Evolutionary conservation across 495 filamentous ascomycete genomes (phyloP).

Genomic region (Trichocladium antarcticum): DNA sequence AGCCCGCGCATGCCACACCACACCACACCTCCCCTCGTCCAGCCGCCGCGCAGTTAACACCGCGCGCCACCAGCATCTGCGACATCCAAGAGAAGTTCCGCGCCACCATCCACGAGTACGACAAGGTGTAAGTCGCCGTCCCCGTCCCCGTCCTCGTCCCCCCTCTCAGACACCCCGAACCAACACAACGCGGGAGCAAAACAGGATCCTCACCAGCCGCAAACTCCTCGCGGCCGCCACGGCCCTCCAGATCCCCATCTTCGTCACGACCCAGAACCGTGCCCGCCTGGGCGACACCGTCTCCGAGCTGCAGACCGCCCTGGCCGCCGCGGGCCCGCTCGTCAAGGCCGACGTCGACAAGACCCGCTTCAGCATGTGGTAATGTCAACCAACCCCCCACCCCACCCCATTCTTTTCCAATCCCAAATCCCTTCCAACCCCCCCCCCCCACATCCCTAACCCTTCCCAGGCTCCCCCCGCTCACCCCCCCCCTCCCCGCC

Average conservation of each 20-base stretch:
- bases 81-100: conserved; percentile 95
- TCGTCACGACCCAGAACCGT: conserved; percentile 73
- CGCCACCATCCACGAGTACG: conserved; percentile 65
- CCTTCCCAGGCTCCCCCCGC: no score
- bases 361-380: conserved; percentile 80
- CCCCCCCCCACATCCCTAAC: no score
- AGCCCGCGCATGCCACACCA: conserved; percentile 9
- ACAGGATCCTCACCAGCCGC: conserved; percentile 41
- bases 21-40: background rate
- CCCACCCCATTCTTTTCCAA: conserved; percentile 39
- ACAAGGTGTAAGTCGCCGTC: conserved; percentile 51
- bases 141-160: background rate
- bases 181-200: background rate
- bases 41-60: conserved; percentile 1
- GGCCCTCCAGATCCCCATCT: conserved; percentile 64
- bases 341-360: conserved; percentile 61
- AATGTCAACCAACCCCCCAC: no score
- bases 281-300: conserved; percentile 67
- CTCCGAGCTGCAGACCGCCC: conserved; percentile 46
- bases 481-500: no score
- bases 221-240: conserved; percentile 45
- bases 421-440: no score
- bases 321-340: conserved; percentile 18
- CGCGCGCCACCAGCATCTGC: conserved; percentile 54
- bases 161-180: background rate